Evolutionary conservation across 2,329 filamentous ascomycete genomes (phyloP).

Genomic region (Trichoderma simmonsii): DNA sequence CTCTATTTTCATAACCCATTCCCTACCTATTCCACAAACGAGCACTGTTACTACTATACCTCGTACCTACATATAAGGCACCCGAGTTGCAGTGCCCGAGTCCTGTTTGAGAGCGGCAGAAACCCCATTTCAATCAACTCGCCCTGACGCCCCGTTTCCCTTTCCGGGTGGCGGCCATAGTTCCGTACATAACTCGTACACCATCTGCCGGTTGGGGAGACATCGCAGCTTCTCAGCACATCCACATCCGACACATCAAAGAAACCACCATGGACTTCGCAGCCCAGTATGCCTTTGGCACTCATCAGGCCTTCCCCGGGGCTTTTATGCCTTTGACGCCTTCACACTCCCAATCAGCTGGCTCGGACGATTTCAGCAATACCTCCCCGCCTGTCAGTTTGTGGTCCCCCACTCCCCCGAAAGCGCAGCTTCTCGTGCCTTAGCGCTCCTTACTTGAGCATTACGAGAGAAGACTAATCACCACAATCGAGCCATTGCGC

Average conservation of each 20-base stretch:
- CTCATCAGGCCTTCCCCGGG: conserved; percentile 46
- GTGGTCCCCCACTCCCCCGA: conserved; percentile 27
- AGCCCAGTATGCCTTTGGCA: conserved; percentile 44
- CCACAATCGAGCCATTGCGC: neutral
- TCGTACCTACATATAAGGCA: neutral
- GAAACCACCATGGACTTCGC: conserved; percentile 49
- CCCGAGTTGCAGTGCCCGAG: neutral
- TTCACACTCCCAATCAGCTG: conserved; percentile 52
- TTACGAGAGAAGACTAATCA: conserved; percentile 26
- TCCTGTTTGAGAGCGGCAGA: neutral
- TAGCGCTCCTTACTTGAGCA: conserved; percentile 34
- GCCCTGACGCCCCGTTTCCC: neutral
- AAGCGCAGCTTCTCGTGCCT: conserved; percentile 21
- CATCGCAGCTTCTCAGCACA: neutral
- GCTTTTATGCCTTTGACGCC: conserved; percentile 56
- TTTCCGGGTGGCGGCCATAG: neutral
- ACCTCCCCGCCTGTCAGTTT: conserved; percentile 54
- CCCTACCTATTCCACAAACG: neutral
- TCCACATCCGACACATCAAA: neutral
- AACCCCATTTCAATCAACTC: neutral
- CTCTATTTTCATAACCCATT: neutral
- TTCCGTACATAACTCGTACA: conserved; percentile 1
- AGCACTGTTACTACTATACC: neutral
- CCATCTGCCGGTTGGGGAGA: neutral
- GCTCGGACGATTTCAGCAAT: conserved; percentile 53